Conservation (phyloP, 2,329 filamentous ascomycete genomes). For the Cladophialophora exuberans region DNA sequence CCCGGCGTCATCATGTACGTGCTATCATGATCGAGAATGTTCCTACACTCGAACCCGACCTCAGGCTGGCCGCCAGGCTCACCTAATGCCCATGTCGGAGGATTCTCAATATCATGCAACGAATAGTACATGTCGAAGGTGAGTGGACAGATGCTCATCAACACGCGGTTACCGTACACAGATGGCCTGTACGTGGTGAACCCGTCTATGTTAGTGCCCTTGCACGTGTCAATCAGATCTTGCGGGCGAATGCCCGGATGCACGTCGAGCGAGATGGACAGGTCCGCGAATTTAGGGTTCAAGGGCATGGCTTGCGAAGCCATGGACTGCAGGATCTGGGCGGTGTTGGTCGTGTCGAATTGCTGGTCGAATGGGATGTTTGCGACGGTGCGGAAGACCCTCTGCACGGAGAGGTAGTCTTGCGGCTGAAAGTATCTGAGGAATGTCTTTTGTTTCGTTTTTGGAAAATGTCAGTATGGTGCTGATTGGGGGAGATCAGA, state of each 20-base stretch:
- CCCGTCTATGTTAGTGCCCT: background rate
- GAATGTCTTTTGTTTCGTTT: conserved; percentile 5
- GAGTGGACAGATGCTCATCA: background rate
- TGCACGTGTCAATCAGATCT: background rate
- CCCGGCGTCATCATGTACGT: conserved; percentile 6
- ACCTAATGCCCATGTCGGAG: background rate
- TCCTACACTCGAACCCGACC: background rate
- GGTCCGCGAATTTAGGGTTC: background rate
- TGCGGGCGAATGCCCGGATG: background rate
- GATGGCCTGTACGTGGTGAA: background rate
- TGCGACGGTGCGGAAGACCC: conserved; percentile 15
- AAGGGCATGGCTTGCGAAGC: background rate
- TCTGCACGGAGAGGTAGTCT: conserved; percentile 11
- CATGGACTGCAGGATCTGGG: background rate
- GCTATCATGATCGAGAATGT: background rate
- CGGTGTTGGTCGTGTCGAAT: background rate
- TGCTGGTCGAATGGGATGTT: conserved; percentile 14
- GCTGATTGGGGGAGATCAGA: no score
- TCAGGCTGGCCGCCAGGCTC: background rate
- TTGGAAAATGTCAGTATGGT: no score
- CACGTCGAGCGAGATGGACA: conserved; percentile 2
- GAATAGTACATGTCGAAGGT: conserved; percentile 1
- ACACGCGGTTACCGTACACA: background rate
- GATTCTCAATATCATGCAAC: conserved; percentile 1
- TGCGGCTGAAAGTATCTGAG: conserved; percentile 11